Base-by-base conservation (phyloP, 768 basidiomycete species). In the Neoboletus magnificus region DNA sequence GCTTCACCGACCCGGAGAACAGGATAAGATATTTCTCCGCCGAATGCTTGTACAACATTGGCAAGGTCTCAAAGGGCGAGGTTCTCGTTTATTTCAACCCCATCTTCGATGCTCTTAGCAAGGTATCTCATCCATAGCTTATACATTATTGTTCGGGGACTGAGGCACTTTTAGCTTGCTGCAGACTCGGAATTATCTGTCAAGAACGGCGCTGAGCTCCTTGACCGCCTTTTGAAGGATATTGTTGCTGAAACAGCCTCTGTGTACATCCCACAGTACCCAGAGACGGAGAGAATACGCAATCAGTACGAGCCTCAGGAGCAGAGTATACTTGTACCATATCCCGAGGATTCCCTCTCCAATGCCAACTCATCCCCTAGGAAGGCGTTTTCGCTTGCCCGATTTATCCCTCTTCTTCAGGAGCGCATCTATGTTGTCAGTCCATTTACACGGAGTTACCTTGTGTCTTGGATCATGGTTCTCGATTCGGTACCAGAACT, bases 11-110 rank as follows among this genome's bases (percentile, higher is more conserved):
- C 70, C 80, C 88, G 2, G 96, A 98, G 77, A 93, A 91, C 73
- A 82, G 93, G 67, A 93, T 98, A 57, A 84, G 93, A 42, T 99
- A 98, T 74, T 98, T 97, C 76, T 96, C 96, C 6, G 95, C 93
- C 25, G 97, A 99, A 70, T 96, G 94, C 66, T 75, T 99, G 59
- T 99, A 99, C 76, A 99, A 99, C 74, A 95, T 99, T 60, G 92
- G 91, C 27, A 93, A 95, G 72, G 95, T 97, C 16, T 96, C 94
- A 32, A 96, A 97, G 65, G 97, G 96, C 37, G 96, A 98, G 71
- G 87, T 98, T 32, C 76, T 99, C 54, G 85, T 98, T 15, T 97
- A 95, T 69, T 99, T 98, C 77, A 99, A 99, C 67, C 93, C 95
- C 54, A 93, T 98, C 52, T 99, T 99, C 64, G 97, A 98, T 73